Evolutionary conservation across 768 basidiomycete species (phyloP), one percentile per base, ranked within the genome.

Genomic region (Suillus fuscotomentosus): DNA sequence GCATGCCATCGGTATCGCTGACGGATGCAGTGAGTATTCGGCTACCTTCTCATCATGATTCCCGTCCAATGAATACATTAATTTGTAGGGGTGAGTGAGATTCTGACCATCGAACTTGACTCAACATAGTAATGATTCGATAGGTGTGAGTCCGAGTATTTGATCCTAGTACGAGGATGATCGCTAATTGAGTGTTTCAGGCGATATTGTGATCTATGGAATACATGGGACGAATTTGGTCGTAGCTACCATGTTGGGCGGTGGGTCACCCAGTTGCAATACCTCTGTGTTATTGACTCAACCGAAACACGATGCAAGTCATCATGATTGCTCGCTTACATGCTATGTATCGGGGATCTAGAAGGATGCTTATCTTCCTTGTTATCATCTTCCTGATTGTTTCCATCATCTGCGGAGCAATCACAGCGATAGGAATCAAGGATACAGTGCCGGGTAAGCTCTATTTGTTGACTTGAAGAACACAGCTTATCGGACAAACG

Each of bases 201-300:
- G 45, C n/a, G 11, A n/a, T 2, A n/a, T n/a, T 0, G 3, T n/a
- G 4, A 0, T 2, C 45, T n/a, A 45, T 9, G n/a, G 10, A n/a
- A n/a, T 3, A 45, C n/a, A 45, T n/a, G 20, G 20, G n/a, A n/a
- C 10, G 20, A 45, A 10, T n/a, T 0, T 45, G 3, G 45, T n/a
- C 10, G 3, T 45, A n/a, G 1, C 1, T n/a, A 10, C 45, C 4
- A 11, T 45, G 45, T n/a, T 45, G 45, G 20, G 45, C 10, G n/a
- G 45, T 45, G 4, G 10, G 43, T 45, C n/a, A 20, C 43, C 3
- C 43, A 45, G n/a, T n/a, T 45, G 10, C 45, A n/a, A 42, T 5
- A 11, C 10, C 3, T n/a, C 20, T 1, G 20, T 45, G 20, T n/a
- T 45, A 45, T 45, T n/a, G 43, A 45, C 43, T 45, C 20, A 20